A percentile compares a stretch with the other conserved stretches of the same genome.
Conservation (phyloP, 768 basidiomycete genomes). For the Neoboletus magnificus region DNA sequence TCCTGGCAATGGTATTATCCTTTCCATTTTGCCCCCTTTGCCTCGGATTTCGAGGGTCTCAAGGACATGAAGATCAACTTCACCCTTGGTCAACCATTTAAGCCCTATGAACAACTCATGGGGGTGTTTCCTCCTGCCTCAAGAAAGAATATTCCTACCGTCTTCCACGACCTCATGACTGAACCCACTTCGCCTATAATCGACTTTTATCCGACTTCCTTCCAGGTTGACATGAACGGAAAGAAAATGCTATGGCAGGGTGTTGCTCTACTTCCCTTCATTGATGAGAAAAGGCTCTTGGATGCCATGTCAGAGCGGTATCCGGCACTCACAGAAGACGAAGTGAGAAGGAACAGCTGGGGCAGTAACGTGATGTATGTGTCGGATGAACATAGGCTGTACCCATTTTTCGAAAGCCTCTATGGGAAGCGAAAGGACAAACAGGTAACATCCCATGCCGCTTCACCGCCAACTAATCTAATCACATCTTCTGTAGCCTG, state of each 20-base stretch:
- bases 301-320: constrained; percentile 75
- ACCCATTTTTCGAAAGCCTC: constrained; percentile 81
- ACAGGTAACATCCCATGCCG: constrained; percentile 47
- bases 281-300: constrained; percentile 79
- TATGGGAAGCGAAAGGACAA: constrained; percentile 84
- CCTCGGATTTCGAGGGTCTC: constrained; percentile 85
- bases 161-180: constrained; percentile 86
- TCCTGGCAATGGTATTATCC: constrained; percentile 99
- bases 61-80: constrained; percentile 78
- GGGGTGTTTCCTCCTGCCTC: constrained; percentile 92
- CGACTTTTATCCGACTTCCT: constrained; percentile 90
- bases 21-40: constrained; percentile 97
- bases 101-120: constrained; percentile 97
- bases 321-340: constrained; percentile 69
- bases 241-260: constrained; percentile 99
- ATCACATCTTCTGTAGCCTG: constrained; percentile 50
- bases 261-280: constrained; percentile 94
- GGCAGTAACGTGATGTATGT: constrained; percentile 83
- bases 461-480: constrained; percentile 9
- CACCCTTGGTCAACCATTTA: constrained; percentile 81
- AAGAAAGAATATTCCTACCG: constrained; percentile 80
- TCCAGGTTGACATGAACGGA: constrained; percentile 99
- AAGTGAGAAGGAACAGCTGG: constrained; percentile 79
- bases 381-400: constrained; percentile 79
- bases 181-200: constrained; percentile 87